These are phyloP conservation scores for Ogataea ramenticola DNA, from an alignment of 805 yeast genomes.

Conservation along the genomic window DNA sequence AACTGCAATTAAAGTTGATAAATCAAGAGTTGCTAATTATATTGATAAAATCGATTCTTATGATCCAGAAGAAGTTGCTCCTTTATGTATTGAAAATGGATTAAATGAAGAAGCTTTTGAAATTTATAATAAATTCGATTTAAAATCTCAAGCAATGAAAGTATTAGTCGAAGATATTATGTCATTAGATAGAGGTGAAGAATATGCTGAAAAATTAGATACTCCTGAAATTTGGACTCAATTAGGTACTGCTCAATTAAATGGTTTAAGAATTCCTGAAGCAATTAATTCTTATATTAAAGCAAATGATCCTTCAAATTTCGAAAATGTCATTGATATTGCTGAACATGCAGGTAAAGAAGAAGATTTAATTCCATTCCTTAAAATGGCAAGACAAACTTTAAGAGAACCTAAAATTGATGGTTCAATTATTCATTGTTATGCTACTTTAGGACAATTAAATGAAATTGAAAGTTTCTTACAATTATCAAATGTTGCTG, in stretches of 20 bases:
- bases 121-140: conserved; percentile 79
- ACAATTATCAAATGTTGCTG: conserved; percentile 86
- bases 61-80: conserved; percentile 92
- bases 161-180: conserved; percentile 89
- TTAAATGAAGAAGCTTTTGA: conserved; percentile 91
- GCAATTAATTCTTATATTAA: conserved; percentile 87
- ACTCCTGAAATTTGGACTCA: conserved; percentile 88
- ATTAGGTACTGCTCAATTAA: conserved; percentile 91
- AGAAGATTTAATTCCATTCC: conserved; percentile 82
- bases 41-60: conserved; percentile 85
- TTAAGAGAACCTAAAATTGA: conserved; percentile 90
- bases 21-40: conserved; percentile 73
- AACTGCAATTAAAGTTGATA: conserved; percentile 94
- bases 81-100: conserved; percentile 82
- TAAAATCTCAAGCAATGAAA: conserved; percentile 71
- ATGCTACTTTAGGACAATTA: conserved; percentile 70
- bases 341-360: conserved; percentile 94
- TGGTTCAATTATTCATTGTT: conserved; percentile 82
- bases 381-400: conserved; percentile 86
- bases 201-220: conserved; percentile 85
- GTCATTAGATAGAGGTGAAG: conserved; percentile 92
- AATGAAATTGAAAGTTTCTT: conserved; percentile 81
- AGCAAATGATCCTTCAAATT: conserved; percentile 88
- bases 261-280: conserved; percentile 86
- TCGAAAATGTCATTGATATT: conserved; percentile 85